Evolutionary conservation across 2,329 filamentous ascomycete species (phyloP).

Genomic region (Monosporascus sp.): DNA sequence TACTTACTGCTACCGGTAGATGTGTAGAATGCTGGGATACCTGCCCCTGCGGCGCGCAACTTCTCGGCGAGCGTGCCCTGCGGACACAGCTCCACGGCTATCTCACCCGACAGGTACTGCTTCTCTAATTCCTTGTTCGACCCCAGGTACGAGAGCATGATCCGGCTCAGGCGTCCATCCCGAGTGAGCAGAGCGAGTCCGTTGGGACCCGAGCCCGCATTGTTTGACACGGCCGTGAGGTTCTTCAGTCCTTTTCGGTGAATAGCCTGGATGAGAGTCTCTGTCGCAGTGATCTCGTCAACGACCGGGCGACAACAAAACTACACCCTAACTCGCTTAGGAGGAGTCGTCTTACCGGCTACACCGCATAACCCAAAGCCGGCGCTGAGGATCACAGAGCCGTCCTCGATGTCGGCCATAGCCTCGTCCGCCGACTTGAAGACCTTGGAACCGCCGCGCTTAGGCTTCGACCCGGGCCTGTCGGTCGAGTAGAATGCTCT

Average conservation of each 20-base stretch:
- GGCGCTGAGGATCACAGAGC: slow-evolving; percentile 67
- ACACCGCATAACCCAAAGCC: slow-evolving; percentile 82
- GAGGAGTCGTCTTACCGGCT: slow-evolving; percentile 42
- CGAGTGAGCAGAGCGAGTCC: slow-evolving; percentile 66
- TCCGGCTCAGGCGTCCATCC: slow-evolving; percentile 64
- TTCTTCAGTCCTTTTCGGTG: slow-evolving; percentile 54
- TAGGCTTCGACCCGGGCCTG: slow-evolving; percentile 7
- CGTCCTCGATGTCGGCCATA: slow-evolving; percentile 64
- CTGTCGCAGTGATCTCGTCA: slow-evolving; percentile 30
- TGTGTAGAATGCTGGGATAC: slow-evolving; percentile 78
- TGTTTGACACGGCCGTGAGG: slow-evolving; percentile 76
- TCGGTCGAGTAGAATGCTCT: slow-evolving; percentile 19
- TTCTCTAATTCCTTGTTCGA: slow-evolving; percentile 73
- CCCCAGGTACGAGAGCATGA: slow-evolving; percentile 72
- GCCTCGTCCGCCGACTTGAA: slow-evolving; percentile 59
- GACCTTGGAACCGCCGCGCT: slow-evolving; percentile 40
- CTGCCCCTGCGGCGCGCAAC: slow-evolving; percentile 67
- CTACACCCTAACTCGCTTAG: no score
- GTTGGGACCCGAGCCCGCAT: slow-evolving; percentile 65
- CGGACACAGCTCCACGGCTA: slow-evolving; percentile 71
- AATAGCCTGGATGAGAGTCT: slow-evolving; percentile 68
- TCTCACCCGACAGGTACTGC: slow-evolving; percentile 69
- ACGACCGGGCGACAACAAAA: not conserved
- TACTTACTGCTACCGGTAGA: slow-evolving; percentile 63
- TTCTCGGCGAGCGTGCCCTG: slow-evolving; percentile 72